Conservation (phyloP, 768 basidiomycete genomes). For the Ramaria sp. region DNA sequence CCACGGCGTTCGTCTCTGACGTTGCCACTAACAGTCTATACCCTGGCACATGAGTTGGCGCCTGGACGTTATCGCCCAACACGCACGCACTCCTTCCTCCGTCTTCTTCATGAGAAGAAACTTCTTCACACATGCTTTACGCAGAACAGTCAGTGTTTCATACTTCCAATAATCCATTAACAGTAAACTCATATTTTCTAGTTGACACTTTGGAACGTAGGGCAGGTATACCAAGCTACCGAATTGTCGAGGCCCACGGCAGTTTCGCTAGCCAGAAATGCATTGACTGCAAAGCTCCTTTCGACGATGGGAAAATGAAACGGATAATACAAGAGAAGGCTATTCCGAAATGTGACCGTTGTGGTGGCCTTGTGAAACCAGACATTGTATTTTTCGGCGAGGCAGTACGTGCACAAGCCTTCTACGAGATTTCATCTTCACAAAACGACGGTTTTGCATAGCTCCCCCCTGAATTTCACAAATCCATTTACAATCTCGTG, state of each 20-base stretch:
- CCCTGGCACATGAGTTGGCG: constrained; percentile 85
- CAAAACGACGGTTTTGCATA: constrained; percentile 17
- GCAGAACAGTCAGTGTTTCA: constrained; percentile 47
- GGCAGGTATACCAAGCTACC: constrained; percentile 62
- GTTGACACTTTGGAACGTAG: constrained; percentile 82
- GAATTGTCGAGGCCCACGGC: constrained; percentile 92
- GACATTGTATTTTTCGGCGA: constrained; percentile 94
- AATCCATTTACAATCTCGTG: constrained; percentile 38
- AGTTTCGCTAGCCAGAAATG: constrained; percentile 86
- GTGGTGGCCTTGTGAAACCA: constrained; percentile 77
- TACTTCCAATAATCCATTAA: background rate
- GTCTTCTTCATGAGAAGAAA: constrained; percentile 57
- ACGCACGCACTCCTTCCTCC: constrained; percentile 81
- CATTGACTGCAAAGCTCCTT: constrained; percentile 54
- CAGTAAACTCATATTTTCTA: background rate
- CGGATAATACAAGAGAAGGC: constrained; percentile 45
- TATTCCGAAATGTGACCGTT: constrained; percentile 58
- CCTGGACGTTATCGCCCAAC: constrained; percentile 88
- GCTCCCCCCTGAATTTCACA: constrained; percentile 67
- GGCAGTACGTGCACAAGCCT: constrained; percentile 31
- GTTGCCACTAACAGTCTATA: constrained; percentile 49
- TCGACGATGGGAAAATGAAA: constrained; percentile 60
- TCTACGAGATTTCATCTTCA: background rate
- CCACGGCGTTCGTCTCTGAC: background rate
- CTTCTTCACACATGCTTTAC: constrained; percentile 75